Evolutionary conservation across 2,329 filamentous ascomycete species (phyloP), one percentile per base, ranked within the genome.

Genomic region (Helotiales sp.): DNA sequence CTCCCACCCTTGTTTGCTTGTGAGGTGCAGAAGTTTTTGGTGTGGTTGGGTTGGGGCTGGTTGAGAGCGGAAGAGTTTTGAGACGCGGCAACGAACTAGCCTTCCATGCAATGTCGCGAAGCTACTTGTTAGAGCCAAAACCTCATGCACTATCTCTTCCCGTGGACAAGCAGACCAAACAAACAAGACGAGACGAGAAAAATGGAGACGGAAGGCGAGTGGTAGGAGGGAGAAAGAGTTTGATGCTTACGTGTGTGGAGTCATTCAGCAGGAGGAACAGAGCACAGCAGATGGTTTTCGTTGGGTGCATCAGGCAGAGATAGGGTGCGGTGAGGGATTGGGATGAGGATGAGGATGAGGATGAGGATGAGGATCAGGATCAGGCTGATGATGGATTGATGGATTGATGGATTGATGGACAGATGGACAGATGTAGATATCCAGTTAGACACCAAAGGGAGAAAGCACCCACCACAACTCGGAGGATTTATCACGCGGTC

Each of bases 51-150:
- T 57, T 24, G 30, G 34, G 34, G 54, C 7, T 57, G 30, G 20
- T 13, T 11, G 17, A 10, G n/a, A 28, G 28, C 32, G 52, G 28
- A 34, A 30, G 13, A n/a, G 37, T 57, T 43, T 47, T 28, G 15
- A 43, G 57, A 60, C 8, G 24, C 57, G 34, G 57, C 24, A 43
- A 26, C n/a, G n/a, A n/a, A n/a, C 57, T 60, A 60, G 57, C 37
- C 34, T 43, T 37, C 24, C 57, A 45, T 60, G 57, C 22, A 60
- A 58, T 24, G 20, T 43, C 32, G 55, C 32, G 55, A 58, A 40
- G 57, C 22, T 37, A 28, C 20, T 47, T n/a, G n/a, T n/a, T 60
- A 24, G 57, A 60, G 40, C 22, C 24, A 45, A 45, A 30, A 28
- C 20, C 15, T 28, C n/a, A 30, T 60, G 57, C 57, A 26, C 24